phyloP scores from a whole-genome alignment of 306 rosid genomes.

The Fragaria nilgerrensis region DNA sequence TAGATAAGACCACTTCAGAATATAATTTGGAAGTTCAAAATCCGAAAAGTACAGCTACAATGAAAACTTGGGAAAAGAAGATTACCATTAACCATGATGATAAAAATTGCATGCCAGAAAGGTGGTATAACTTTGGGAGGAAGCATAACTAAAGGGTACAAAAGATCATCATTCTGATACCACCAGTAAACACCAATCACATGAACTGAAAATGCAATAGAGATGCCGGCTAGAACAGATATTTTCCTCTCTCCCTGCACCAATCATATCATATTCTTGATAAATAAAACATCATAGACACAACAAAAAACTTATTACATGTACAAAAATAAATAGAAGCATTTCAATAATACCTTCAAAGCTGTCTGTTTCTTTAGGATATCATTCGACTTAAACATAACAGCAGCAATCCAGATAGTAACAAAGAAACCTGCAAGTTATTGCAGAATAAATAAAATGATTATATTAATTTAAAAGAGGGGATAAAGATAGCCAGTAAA shows the following conservation, averaged over 20 bases:
- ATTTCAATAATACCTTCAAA: constrained; percentile 25
- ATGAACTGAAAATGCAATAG: constrained; percentile 75
- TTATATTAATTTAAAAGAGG: not conserved
- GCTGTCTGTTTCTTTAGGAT: constrained; percentile 77
- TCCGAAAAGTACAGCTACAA: constrained; percentile 8
- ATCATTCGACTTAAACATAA: constrained; percentile 94
- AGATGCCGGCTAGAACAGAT: constrained; percentile 59
- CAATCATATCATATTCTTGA: constrained; percentile 23
- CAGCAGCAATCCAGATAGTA: constrained; percentile 85
- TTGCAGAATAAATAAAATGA: not conserved
- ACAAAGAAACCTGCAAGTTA: constrained; percentile 45
- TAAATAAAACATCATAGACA: constrained; percentile 10
- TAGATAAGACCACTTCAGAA: not conserved
- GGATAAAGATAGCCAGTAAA: not conserved
- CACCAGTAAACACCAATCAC: constrained; percentile 93
- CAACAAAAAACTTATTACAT: not conserved
- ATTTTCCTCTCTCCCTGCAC: constrained; percentile 95
- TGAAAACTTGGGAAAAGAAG: constrained; percentile 20
- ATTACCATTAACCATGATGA: constrained; percentile 89
- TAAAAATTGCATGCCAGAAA: constrained; percentile 93
- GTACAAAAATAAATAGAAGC: not conserved
- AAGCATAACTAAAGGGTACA: constrained; percentile 83
- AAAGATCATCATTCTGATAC: constrained; percentile 85
- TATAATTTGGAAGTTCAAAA: not conserved
- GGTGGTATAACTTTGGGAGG: constrained; percentile 93